Evolutionary conservation across 768 basidiomycete species (phyloP).

Genomic region (Russula brevipes): DNA sequence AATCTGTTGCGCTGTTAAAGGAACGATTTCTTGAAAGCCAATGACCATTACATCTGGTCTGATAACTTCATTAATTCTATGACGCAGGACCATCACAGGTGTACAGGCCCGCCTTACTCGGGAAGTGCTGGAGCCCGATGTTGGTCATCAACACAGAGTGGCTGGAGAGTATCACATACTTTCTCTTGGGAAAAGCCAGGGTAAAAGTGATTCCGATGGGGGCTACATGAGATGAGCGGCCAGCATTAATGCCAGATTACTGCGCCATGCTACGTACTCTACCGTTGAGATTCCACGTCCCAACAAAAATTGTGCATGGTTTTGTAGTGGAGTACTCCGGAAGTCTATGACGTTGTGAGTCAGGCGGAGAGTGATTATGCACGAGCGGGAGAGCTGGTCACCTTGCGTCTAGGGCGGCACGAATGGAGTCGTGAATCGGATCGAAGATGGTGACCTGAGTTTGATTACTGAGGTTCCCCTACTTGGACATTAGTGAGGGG

Average conservation of each 20-base stretch:
- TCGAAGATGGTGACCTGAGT: conserved; percentile 87
- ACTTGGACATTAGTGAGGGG: neutral
- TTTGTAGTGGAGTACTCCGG: conserved; percentile 80
- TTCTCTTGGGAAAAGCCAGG: conserved; percentile 86
- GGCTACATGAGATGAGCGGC: conserved; percentile 41
- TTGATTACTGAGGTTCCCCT: conserved; percentile 93
- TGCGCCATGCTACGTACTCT: conserved; percentile 44
- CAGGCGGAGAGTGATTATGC: neutral
- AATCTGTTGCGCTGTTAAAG: conserved; percentile 95
- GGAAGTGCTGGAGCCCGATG: conserved; percentile 31
- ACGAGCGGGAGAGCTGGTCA: conserved; percentile 35
- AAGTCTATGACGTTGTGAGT: conserved; percentile 40
- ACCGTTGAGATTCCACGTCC: conserved; percentile 97
- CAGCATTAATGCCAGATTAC: neutral
- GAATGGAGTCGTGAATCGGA: conserved; percentile 86
- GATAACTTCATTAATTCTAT: neutral
- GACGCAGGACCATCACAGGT: neutral
- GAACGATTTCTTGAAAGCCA: conserved; percentile 96
- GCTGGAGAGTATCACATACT: conserved; percentile 44
- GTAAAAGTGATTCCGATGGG: conserved; percentile 75
- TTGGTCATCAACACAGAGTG: neutral
- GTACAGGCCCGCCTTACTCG: conserved; percentile 40
- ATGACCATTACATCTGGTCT: conserved; percentile 88
- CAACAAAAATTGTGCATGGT: conserved; percentile 70
- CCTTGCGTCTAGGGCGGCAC: conserved; percentile 62